These are phyloP conservation scores for Paramecium octaurelia DNA, from an alignment of 73 alveolate species.

Conservation along the genomic window DNA sequence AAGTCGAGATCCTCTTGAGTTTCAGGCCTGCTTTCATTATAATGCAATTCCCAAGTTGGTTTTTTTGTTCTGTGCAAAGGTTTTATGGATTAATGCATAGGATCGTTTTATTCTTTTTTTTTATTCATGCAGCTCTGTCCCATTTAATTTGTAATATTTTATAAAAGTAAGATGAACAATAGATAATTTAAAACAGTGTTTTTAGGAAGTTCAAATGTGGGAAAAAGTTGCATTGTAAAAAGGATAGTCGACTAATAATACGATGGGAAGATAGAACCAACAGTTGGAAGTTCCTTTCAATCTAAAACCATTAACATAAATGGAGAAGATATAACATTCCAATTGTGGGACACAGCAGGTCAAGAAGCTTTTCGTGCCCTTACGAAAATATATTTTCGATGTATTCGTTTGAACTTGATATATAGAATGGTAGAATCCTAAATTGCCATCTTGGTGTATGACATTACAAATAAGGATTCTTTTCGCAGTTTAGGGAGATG, in stretches of 20 bases:
- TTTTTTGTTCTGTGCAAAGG: background rate
- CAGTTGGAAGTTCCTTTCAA: conserved; percentile 93
- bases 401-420: background rate
- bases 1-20: background rate
- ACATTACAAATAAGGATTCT: conserved; percentile 67
- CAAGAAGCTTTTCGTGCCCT: conserved; percentile 76
- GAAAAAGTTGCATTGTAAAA: background rate
- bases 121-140: background rate
- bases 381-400: background rate
- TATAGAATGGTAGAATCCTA: background rate
- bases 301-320: conserved; percentile 84
- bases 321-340: conserved; percentile 78
- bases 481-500: conserved; percentile 76
- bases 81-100: background rate
- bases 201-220: background rate
- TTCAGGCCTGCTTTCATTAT: background rate
- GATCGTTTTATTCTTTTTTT: background rate
- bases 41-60: conserved; percentile 9
- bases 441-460: conserved; percentile 79
- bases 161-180: background rate
- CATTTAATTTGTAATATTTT: background rate
- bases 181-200: background rate
- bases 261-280: conserved; percentile 59
- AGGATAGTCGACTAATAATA: background rate
- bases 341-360: conserved; percentile 82